Percentiles rank a stretch among this genome's conserved stretches.
phyloP scores from a whole-genome alignment of 2,329 filamentous ascomycete species.

The Cercospora janseana region DNA sequence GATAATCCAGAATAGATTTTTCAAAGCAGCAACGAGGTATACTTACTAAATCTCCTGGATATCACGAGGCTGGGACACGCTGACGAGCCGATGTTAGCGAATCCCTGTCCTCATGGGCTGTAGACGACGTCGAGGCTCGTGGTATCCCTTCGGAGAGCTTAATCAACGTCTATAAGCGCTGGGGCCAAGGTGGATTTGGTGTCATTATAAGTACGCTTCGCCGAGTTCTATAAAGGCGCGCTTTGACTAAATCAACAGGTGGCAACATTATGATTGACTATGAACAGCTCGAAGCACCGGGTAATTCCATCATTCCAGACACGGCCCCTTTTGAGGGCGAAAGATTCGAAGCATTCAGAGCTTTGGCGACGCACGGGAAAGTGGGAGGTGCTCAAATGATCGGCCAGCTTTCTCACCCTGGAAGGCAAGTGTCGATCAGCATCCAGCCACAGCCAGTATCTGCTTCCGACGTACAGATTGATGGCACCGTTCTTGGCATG shows the following conservation, averaged over 20 bases:
- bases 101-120: slow-evolving; percentile 60
- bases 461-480: slow-evolving; percentile 51
- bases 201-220: slow-evolving; percentile 60
- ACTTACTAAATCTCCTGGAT: too few relatives aligned
- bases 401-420: slow-evolving; percentile 62
- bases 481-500: slow-evolving; percentile 47
- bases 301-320: slow-evolving; percentile 59
- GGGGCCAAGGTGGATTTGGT: slow-evolving; percentile 59
- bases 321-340: slow-evolving; percentile 53
- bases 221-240: too few relatives aligned
- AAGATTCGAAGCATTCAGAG: slow-evolving; percentile 60
- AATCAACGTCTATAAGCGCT: slow-evolving; percentile 59
- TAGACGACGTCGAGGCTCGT: slow-evolving; percentile 52
- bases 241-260: too few relatives aligned
- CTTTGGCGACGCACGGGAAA: slow-evolving; percentile 56
- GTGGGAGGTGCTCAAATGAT: slow-evolving; percentile 58
- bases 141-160: slow-evolving; percentile 55
- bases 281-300: slow-evolving; percentile 10
- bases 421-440: slow-evolving; percentile 52
- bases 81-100: too few relatives aligned
- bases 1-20: slow-evolving; percentile 62
- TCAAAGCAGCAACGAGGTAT: slow-evolving; percentile 68
- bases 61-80: too few relatives aligned
- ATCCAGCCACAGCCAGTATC: slow-evolving; percentile 53
- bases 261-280: slow-evolving; percentile 57